Base-by-base conservation (phyloP, 768 basidiomycete genomes). In the Rhizopogon vinicolor region DNA sequence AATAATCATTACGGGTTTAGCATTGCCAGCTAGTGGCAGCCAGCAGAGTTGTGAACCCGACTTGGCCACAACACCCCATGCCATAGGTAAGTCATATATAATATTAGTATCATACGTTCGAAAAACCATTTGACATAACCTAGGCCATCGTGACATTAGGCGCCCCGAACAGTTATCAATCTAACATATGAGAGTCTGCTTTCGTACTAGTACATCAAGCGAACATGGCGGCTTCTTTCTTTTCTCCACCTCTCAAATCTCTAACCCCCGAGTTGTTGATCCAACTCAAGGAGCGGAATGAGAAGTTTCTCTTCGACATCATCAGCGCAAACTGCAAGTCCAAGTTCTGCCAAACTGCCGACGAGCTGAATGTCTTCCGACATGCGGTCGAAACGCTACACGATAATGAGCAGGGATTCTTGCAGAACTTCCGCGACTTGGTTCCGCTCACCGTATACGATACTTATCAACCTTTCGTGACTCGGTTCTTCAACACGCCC, bases 251-350 rank as follows among this genome's bases (percentile, higher is more conserved):
- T 19, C 57, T 63, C 42, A 33, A 45, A 25, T 18, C 33, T 18
- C 60, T 62, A 40, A 52, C 65, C 0, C 52, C 55, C 2, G 49
- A 52, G n/a, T 58, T 65, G 13, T 44, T 55, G 16, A 48, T 53
- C 18, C 54, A 44, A 45, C 66, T 65, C 29, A 56, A 52, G 8
- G 44, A 67, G 35, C 62, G 56, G 50, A 62, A 13, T n/a, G 28
- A 29, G 9, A 44, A 10, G 28, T n/a, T 44, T 28, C 3, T 44
- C 14, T 29, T n/a, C 8, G 41, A 42, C 10, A 42, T 22, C 10
- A 44, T 29, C 28, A 29, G 16, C 44, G 10, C 16, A 16, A 44
- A 29, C 5, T n/a, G 8, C 16, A 44, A 29, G 28, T n/a, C 16
- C 44, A 44, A 44, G 16, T 29, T n/a, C 28, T 44, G 14, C 8